phyloP scores from a whole-genome alignment of 2,329 filamentous ascomycete genomes.

The Daldinia sp. region DNA sequence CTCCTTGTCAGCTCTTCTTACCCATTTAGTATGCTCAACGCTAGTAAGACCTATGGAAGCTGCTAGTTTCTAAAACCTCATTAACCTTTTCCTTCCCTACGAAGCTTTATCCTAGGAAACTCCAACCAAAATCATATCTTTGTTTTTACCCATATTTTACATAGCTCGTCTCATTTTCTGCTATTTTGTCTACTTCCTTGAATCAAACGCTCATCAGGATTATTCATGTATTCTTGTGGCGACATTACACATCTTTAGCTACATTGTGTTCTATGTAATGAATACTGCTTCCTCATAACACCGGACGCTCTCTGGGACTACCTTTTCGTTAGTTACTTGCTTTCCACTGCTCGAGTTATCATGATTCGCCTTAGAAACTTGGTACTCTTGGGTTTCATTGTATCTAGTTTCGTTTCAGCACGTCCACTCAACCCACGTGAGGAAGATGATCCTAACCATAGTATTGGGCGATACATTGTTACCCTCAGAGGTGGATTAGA shows the following conservation, averaged over 20 bases:
- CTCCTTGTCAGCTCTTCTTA: background rate
- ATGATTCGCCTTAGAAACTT: slow-evolving; percentile 27
- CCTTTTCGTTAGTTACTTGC: background rate
- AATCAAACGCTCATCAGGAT: background rate
- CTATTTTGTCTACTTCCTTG: background rate
- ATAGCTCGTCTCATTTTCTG: background rate
- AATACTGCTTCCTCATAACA: background rate
- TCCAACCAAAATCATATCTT: background rate
- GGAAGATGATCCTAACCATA: background rate
- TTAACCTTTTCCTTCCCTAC: background rate
- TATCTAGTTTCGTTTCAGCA: slow-evolving; percentile 4
- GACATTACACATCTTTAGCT: background rate
- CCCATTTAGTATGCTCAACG: background rate
- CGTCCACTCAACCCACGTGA: background rate
- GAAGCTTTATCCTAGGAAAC: background rate
- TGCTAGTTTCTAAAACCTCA: background rate
- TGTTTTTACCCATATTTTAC: background rate
- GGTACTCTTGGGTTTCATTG: slow-evolving; percentile 7
- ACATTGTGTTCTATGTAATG: background rate
- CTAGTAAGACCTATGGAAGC: background rate
- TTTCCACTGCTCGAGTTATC: background rate
- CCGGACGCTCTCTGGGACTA: background rate
- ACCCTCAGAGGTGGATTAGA: slow-evolving; percentile 30
- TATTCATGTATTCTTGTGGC: background rate
- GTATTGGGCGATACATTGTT: slow-evolving; percentile 28